Evolutionary conservation across 805 yeast genomes (phyloP).

Genomic region (Saccharomycopsis selenospora): DNA sequence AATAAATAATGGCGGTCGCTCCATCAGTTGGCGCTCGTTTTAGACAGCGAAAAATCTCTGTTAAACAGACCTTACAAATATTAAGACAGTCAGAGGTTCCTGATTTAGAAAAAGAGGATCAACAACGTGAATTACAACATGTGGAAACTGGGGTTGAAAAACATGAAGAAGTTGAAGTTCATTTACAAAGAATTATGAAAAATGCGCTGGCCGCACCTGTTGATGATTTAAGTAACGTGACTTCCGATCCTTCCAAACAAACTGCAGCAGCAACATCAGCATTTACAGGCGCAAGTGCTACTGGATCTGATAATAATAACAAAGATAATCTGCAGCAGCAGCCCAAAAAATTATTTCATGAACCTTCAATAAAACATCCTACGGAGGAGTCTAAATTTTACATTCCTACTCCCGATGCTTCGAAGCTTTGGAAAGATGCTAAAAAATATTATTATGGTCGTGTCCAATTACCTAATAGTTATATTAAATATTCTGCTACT

Average conservation of each 20-base stretch:
- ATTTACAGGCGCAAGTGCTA: too few relatives aligned
- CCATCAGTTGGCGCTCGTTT: conserved; percentile 48
- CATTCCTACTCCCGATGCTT: conserved; percentile 97
- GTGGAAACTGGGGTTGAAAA: conserved; percentile 98
- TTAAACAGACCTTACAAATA: conserved; percentile 77
- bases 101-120: conserved; percentile 62
- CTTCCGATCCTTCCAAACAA: too few relatives aligned
- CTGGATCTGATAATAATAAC: too few relatives aligned
- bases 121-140: conserved; percentile 80
- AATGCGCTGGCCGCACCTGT: conserved; percentile 55
- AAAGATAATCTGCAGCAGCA: too few relatives aligned
- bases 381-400: conserved; percentile 35
- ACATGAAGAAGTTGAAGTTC: conserved; percentile 95
- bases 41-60: conserved; percentile 91
- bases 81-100: conserved; percentile 75
- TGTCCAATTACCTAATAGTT: conserved; percentile 67
- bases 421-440: conserved; percentile 74
- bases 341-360: conserved; percentile 29
- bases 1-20: conserved; percentile 21
- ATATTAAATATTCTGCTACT: conserved; percentile 85
- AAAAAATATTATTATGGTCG: conserved; percentile 57
- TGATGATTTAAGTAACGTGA: too few relatives aligned
- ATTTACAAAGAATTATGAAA: conserved; percentile 86
- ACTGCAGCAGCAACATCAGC: too few relatives aligned
- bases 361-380: background rate